Percentiles rank a stretch among this genome's conserved stretches.
These are phyloP conservation scores for Clitoria ternatea DNA, from an alignment of 306 rosid genomes.

Conservation along the genomic window DNA sequence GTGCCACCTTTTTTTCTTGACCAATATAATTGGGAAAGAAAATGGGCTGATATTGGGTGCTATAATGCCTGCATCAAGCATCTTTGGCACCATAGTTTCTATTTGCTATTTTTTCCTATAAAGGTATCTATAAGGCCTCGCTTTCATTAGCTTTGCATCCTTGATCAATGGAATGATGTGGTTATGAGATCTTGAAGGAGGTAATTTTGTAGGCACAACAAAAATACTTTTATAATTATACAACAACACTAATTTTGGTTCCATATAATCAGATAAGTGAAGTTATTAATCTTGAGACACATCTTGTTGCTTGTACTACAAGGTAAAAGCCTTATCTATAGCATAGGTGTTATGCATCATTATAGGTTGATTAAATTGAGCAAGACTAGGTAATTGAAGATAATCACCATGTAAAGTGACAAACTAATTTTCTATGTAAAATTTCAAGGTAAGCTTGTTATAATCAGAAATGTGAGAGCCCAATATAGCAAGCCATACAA, in stretches of 20 bases:
- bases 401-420: not conserved
- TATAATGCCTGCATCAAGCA: not conserved
- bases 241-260: too few relatives aligned
- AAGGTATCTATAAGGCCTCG: not conserved
- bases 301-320: not conserved
- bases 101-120: not conserved
- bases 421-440: not conserved
- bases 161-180: not conserved
- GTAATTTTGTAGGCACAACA: not conserved
- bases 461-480: not conserved
- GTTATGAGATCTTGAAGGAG: not conserved
- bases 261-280: not conserved
- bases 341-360: not conserved
- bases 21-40: not conserved
- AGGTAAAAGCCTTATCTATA: not conserved
- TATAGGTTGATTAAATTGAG: not conserved
- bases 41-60: not conserved
- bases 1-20: not conserved
- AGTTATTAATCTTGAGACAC: not conserved
- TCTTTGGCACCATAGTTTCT: not conserved
- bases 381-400: not conserved
- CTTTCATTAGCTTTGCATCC: not conserved
- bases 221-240: not conserved
- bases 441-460: not conserved
- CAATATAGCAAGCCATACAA: not conserved